Evolutionary conservation across 495 filamentous ascomycete genomes (phyloP).

Genomic region (Penicillium antarcticum): DNA sequence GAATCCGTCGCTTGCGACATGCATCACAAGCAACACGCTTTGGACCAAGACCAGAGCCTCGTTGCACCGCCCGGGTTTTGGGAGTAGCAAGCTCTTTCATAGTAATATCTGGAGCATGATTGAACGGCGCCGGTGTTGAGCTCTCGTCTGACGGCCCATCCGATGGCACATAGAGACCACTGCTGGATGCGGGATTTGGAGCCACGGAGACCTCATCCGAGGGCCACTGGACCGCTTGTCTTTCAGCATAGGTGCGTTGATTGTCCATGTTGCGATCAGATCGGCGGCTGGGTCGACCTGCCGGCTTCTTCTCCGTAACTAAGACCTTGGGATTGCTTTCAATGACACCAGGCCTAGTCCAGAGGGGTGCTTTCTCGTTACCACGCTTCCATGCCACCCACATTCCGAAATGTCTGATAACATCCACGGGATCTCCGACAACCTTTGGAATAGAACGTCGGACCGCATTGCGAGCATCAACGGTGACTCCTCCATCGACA

Average conservation of each 20-base stretch:
- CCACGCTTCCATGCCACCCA: conserved; percentile 77
- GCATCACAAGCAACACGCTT: conserved; percentile 54
- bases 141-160: conserved; percentile 20
- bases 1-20: conserved; percentile 51
- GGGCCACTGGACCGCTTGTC: conserved; percentile 42
- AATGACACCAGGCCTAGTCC: conserved; percentile 54
- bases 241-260: conserved; percentile 45
- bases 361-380: conserved; percentile 63
- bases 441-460: conserved; percentile 63
- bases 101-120: conserved; percentile 6
- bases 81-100: conserved; percentile 28
- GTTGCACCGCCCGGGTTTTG: conserved; percentile 31
- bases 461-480: conserved; percentile 56
- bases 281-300: conserved; percentile 43
- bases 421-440: conserved; percentile 57
- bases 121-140: conserved; percentile 17
- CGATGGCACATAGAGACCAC: conserved; percentile 10
- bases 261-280: conserved; percentile 43
- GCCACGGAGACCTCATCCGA: conserved; percentile 23
- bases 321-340: conserved; percentile 44
- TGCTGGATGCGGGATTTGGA: conserved; percentile 13
- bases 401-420: conserved; percentile 60
- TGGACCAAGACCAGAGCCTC: conserved; percentile 44
- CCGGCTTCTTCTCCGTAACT: conserved; percentile 39
- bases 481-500: conserved; percentile 57